These are phyloP conservation scores for Phyllosticta citribraziliensis DNA, from an alignment of 2,329 filamentous ascomycete genomes.

Conservation along the genomic window DNA sequence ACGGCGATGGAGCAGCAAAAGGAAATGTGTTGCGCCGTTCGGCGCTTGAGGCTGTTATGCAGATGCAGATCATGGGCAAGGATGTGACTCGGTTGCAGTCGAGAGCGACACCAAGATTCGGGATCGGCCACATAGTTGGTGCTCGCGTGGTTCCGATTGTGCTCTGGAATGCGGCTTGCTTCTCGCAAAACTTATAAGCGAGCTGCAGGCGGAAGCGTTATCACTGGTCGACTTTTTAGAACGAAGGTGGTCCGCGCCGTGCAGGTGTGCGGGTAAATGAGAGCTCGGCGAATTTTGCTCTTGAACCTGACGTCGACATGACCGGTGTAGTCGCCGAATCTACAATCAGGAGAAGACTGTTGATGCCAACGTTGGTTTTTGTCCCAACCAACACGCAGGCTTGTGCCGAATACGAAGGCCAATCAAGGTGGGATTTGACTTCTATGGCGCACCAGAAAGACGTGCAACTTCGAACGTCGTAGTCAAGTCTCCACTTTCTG, in stretches of 20 bases:
- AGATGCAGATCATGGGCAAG: not conserved
- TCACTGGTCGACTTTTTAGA: not conserved
- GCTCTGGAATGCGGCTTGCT: not conserved
- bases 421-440: not conserved
- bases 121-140: not conserved
- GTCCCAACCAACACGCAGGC: not conserved
- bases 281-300: not conserved
- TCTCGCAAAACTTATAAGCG: not conserved
- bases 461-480: constrained; percentile 9
- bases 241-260: not conserved
- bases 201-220: not conserved
- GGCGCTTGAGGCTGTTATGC: not conserved
- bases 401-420: not conserved
- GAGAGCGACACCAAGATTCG: not conserved
- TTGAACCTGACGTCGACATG: not conserved
- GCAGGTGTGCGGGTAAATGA: not conserved
- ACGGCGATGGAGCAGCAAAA: not conserved
- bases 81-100: not conserved
- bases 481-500: constrained; percentile 7
- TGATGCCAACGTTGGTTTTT: not conserved
- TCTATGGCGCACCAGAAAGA: constrained; percentile 1
- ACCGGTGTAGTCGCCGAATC: not conserved
- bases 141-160: not conserved
- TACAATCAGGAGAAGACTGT: not conserved
- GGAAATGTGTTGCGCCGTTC: not conserved